phyloP scores from a whole-genome alignment of 495 filamentous ascomycete species.

The Aspergillus homomorphus region DNA sequence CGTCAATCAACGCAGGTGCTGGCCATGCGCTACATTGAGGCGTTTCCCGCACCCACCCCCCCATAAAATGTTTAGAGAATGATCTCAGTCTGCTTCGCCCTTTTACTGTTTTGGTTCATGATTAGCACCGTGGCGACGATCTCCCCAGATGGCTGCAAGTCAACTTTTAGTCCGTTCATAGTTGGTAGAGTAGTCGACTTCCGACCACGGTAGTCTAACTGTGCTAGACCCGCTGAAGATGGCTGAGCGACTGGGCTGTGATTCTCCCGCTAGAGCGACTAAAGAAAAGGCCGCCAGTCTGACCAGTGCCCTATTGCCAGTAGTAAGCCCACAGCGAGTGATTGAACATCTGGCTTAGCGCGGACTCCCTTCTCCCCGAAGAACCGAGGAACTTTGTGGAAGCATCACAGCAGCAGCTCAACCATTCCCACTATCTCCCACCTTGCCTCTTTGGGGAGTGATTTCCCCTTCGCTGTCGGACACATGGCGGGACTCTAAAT shows the following conservation, averaged over 20 bases:
- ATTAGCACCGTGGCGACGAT: slow-evolving; percentile 2
- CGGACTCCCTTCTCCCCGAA: background rate
- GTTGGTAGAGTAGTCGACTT: background rate
- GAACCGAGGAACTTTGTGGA: slow-evolving; percentile 7
- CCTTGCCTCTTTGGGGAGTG: background rate
- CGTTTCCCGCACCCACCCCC: background rate
- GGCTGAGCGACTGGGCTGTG: background rate
- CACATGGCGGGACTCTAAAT: background rate
- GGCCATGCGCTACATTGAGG: background rate
- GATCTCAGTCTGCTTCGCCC: background rate
- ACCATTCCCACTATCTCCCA: background rate
- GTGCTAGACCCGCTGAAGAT: background rate
- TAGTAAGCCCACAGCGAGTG: background rate
- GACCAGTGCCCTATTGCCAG: slow-evolving; percentile 4
- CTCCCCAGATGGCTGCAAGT: slow-evolving; percentile 3
- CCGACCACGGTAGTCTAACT: background rate
- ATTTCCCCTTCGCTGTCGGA: background rate
- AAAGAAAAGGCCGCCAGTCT: slow-evolving; percentile 1
- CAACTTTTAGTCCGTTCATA: background rate
- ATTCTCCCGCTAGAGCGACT: slow-evolving; percentile 2
- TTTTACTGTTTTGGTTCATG: slow-evolving; percentile 3
- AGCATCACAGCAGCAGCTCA: slow-evolving; percentile 2
- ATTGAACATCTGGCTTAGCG: slow-evolving; percentile 4
- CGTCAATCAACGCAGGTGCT: background rate
- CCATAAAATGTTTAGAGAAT: background rate